phyloP scores from a whole-genome alignment of 2,329 filamentous ascomycete genomes.

The Incumbomyces delicatus region DNA sequence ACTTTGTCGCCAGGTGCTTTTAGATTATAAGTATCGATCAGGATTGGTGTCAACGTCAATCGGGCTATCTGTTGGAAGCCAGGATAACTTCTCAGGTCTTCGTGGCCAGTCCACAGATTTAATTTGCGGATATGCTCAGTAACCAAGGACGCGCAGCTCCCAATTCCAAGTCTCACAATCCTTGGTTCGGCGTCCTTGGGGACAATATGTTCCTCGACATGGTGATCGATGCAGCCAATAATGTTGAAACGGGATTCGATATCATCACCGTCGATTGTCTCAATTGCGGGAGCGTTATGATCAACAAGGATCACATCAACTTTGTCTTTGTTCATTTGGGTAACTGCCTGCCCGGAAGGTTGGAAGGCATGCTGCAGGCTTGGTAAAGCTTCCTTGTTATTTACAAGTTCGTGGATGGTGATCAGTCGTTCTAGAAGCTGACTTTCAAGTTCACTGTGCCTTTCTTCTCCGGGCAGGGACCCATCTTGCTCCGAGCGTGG shows the following conservation, averaged over 20 bases:
- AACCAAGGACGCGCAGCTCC: conserved; percentile 51
- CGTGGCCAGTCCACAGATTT: conserved; percentile 31
- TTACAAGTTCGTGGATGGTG: conserved; percentile 31
- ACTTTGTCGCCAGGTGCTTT: conserved; percentile 34
- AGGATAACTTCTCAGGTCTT: conserved; percentile 16
- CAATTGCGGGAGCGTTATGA: conserved; percentile 36
- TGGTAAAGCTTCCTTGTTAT: conserved; percentile 13
- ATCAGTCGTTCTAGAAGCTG: conserved; percentile 26
- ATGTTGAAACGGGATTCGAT: conserved; percentile 35
- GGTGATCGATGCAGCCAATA: conserved; percentile 51
- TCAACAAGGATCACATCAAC: conserved; percentile 30
- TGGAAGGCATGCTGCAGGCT: conserved; percentile 2
- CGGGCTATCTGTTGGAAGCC: conserved; percentile 33
- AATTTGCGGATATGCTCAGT: conserved; percentile 41
- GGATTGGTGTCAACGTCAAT: conserved; percentile 32
- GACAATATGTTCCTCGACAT: conserved; percentile 48
- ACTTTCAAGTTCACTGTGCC: conserved; percentile 9
- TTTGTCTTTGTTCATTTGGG: neutral
- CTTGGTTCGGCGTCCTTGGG: conserved; percentile 37
- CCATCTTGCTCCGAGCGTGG: neutral
- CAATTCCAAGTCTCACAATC: conserved; percentile 43
- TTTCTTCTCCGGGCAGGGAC: neutral
- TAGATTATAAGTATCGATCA: conserved; percentile 37
- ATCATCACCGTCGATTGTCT: conserved; percentile 20
- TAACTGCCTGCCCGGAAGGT: conserved; percentile 3